Evolutionary conservation across 2,329 filamentous ascomycete genomes (phyloP), one percentile per base, ranked within the genome.

Genomic region (Cercospora zeae-maydis): DNA sequence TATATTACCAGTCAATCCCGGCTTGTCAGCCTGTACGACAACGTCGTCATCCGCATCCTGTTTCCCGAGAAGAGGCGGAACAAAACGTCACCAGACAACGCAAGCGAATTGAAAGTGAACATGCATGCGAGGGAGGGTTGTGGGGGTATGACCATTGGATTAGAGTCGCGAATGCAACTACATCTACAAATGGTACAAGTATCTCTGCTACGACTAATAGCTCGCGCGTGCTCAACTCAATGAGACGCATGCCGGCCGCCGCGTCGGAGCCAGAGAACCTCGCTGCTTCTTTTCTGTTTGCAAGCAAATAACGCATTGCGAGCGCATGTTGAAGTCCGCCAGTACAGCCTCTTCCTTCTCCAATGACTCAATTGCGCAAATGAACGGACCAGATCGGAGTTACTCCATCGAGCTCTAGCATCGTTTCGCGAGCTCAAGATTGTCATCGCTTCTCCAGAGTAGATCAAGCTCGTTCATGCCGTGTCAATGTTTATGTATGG

Each of bases 401-500:
- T 55, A 69, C 71, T 73, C 71, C 66, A 72, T 73, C 70, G 67
- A 71, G 64, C 70, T 70, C 60, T 62, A 70, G 64, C 64, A 51
- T 59, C 55, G 24, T 53, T 61, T 54, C 65, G 69, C 66, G 70
- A 73, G 70, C 71, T 73, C 70, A 68, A 72, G 70, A 73, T 69
- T 68, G 69, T 73, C 71, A 72, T 73, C 71, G 66, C 69, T 66
- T 57, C 64, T 69, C 66, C 47, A 58, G 55, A 45, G 27, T 24
- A 49, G 61, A 59, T 66, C 60, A 56, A 60, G 56, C 63, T 59
- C 64, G 66, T 58, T 64, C 55, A 19, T 60, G 58, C 59, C 61
- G 30, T 59, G 59, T 52, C 24, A 63, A 56, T 42, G 52, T 49
- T 36, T 59, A 45, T 42, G 27, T 31, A 9, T 37, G 42, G 55